Conservation (phyloP, 192 early-diverging fungal genomes). For the Linnemannia hyalina region DNA sequence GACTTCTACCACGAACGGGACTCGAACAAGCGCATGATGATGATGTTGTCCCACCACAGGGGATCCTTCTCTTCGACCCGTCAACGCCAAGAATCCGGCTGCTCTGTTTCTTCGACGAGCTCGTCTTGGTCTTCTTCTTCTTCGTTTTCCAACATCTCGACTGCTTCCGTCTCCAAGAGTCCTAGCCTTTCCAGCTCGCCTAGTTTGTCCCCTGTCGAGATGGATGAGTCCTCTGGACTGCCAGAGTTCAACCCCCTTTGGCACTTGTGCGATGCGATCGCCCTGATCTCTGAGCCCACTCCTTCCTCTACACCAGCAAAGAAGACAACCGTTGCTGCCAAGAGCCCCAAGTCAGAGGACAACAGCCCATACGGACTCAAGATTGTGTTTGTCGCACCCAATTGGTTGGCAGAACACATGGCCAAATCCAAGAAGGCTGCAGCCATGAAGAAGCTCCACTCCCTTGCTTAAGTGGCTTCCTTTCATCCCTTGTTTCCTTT, state of each 20-base stretch:
- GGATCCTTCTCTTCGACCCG: conserved; percentile 9
- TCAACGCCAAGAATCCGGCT: conserved; percentile 46
- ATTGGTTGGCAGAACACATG: conserved; percentile 44
- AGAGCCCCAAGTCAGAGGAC: not conserved
- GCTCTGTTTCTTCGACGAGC: conserved; percentile 30
- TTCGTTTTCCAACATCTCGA: conserved; percentile 33
- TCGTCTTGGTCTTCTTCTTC: conserved; percentile 46
- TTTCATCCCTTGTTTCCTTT: too few species aligned
- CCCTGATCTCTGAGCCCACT: not conserved
- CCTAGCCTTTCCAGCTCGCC: conserved; percentile 16
- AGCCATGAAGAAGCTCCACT: conserved; percentile 35
- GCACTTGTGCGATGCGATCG: conserved; percentile 44
- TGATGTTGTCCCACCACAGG: not conserved
- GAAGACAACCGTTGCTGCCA: not conserved
- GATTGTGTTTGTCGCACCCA: conserved; percentile 42
- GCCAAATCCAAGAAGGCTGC: conserved; percentile 40
- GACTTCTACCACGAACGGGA: not conserved
- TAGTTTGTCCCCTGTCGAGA: not conserved
- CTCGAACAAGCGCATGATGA: conserved; percentile 25
- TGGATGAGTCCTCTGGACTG: not conserved
- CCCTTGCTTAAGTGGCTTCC: not conserved
- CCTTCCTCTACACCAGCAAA: not conserved
- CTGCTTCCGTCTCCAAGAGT: conserved; percentile 9
- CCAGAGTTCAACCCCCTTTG: conserved; percentile 34
- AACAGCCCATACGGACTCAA: conserved; percentile 24